Percentiles rank a stretch among this genome's conserved stretches.
phyloP scores from a whole-genome alignment of 1,284 basidiomycete genomes.

The Phenoliferia sp. region DNA sequence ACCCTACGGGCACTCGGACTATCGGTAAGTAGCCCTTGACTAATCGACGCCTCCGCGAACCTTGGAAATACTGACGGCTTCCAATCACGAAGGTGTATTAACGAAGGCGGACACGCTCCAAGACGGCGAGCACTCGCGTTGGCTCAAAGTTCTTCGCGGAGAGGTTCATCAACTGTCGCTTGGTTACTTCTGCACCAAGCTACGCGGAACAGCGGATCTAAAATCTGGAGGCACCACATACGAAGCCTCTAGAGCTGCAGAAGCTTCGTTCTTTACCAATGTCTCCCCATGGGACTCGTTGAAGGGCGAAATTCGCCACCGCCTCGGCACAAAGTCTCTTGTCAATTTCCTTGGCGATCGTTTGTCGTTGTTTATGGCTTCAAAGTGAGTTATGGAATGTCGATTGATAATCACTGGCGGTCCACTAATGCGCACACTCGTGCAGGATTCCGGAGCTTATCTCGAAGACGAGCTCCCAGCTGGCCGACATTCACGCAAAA shows the following conservation, averaged over 20 bases:
- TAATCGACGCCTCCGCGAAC: neutral
- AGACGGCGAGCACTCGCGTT: slow-evolving; percentile 55
- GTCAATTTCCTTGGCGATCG: neutral
- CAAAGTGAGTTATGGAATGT: no score
- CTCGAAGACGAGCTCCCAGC: neutral
- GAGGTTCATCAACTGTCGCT: slow-evolving; percentile 46
- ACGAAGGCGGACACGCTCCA: slow-evolving; percentile 73
- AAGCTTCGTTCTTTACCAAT: neutral
- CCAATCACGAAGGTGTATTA: slow-evolving; percentile 56
- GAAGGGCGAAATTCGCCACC: neutral
- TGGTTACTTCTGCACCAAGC: slow-evolving; percentile 70
- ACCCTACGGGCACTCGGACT: slow-evolving; percentile 59
- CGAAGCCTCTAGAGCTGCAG: neutral
- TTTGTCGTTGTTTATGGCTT: no score
- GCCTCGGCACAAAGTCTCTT: neutral
- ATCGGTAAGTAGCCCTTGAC: slow-evolving; percentile 50
- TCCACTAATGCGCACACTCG: no score
- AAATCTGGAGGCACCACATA: slow-evolving; percentile 24
- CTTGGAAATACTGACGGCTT: neutral
- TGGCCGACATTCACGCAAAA: neutral
- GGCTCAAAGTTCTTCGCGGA: slow-evolving; percentile 50
- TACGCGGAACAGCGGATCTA: slow-evolving; percentile 56
- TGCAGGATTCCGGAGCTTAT: neutral
- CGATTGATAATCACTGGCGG: no score
- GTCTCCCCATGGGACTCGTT: neutral